Conservation (phyloP, 2,329 filamentous ascomycete species). For the Pestalotiopsis sp. region DNA sequence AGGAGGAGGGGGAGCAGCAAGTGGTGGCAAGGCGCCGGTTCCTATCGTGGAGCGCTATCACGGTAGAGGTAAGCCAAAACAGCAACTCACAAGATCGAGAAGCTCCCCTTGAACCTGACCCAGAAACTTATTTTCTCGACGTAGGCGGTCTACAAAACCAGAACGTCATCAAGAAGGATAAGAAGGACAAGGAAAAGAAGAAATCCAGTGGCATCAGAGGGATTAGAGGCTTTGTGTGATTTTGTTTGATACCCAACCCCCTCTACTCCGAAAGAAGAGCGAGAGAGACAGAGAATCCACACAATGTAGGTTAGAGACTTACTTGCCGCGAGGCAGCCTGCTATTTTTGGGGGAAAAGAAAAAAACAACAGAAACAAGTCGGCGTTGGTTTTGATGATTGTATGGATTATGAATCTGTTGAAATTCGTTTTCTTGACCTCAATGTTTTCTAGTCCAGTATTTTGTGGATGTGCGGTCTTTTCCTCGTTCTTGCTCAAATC, state of each 20-base stretch:
- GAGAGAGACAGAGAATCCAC: too few species aligned
- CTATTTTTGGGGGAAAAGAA: not conserved
- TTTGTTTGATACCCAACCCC: constrained; percentile 7
- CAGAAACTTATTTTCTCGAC: constrained; percentile 14
- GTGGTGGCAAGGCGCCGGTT: constrained; percentile 20
- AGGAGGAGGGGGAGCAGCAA: not conserved
- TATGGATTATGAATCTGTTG: too few species aligned
- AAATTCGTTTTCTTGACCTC: too few species aligned
- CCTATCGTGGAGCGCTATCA: constrained; percentile 46
- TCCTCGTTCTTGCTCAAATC: too few species aligned
- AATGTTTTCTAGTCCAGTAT: too few species aligned
- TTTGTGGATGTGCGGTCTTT: too few species aligned
- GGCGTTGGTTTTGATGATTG: not conserved
- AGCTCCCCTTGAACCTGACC: not conserved
- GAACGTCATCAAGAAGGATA: constrained; percentile 45
- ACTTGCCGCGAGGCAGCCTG: not conserved
- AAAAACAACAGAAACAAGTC: not conserved
- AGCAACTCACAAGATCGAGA: not conserved
- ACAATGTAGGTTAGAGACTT: not conserved
- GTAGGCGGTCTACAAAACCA: constrained; percentile 54
- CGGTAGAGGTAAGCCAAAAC: constrained; percentile 43
- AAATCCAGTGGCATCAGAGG: constrained; percentile 39
- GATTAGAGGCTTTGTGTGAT: constrained; percentile 40
- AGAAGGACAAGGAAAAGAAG: constrained; percentile 49
- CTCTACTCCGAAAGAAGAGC: not conserved